Base-by-base conservation (phyloP, 1,139 yeast genomes). In the Suhomyces kunorum region DNA sequence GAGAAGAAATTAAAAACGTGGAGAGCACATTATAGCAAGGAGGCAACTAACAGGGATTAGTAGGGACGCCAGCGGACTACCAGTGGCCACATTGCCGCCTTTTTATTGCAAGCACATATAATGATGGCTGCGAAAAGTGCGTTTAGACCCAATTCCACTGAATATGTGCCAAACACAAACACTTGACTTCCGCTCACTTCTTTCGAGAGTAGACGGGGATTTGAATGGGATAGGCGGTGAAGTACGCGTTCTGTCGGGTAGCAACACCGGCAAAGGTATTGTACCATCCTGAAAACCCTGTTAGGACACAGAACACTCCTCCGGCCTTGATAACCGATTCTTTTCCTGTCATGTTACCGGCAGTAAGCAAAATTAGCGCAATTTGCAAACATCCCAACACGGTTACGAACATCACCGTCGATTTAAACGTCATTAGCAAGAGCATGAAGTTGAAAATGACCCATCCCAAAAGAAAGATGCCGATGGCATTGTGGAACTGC, bases 401-500 rank as follows among this genome's bases (percentile, higher is more conserved):
- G 11, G 20, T 8, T 39, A 66, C 58, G 36, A 74, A 58, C 20
- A 71, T 69, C 20, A 64, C 55, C 2, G 80, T 74, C 4, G 78
- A 66, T 46, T 73, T 74, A 45, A 70, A 50, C 4, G 6, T 76
- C 68, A 28, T 64, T 6, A 23, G 56, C 24, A 66, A 49, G 43
- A 68, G 55, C 37, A 73, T 49, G 44, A 68, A 61, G 6, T 63
- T 45, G 16, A 73, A 74, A 7, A 74, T 56, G 4, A 64, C 66
- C 80, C 79, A 74, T 0, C 72, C 72, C 15, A 72, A 39, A 71
- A 54, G 18, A 55, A 58, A 71, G 28, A 74, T 57, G 2, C 76
- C 78, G 30, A 68, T 38, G 4, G 78, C 78, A 50, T 63, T 59
- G 11, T 31, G 45, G 8, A 64, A 50, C 49, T 59, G 60, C 14